phyloP scores from a whole-genome alignment of 2,329 filamentous ascomycete genomes.

The Fusarium oligoseptatum region DNA sequence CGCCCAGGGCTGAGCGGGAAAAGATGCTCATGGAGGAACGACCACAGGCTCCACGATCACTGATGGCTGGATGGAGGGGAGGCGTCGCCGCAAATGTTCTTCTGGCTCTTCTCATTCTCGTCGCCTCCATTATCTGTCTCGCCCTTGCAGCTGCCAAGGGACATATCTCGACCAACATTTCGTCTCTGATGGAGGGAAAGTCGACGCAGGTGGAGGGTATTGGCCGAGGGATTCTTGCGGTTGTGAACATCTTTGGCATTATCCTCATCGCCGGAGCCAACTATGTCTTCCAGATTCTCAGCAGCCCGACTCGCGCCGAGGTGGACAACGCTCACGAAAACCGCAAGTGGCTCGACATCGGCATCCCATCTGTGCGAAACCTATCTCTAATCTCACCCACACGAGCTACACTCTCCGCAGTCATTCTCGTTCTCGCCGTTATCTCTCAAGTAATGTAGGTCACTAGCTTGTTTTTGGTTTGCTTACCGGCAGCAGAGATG shows the following conservation, averaged over 20 bases:
- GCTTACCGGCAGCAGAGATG: neutral
- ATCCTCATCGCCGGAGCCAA: conserved; percentile 63
- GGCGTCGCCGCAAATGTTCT: conserved; percentile 61
- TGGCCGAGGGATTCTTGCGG: conserved; percentile 58
- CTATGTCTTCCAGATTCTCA: conserved; percentile 67
- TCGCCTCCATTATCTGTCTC: conserved; percentile 56
- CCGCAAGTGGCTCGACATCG: conserved; percentile 66
- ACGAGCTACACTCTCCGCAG: conserved; percentile 54
- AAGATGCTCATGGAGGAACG: conserved; percentile 41
- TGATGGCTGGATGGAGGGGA: conserved; percentile 61
- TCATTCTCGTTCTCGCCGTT: conserved; percentile 59
- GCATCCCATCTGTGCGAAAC: conserved; percentile 66
- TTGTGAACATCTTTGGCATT: conserved; percentile 59
- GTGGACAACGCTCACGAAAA: conserved; percentile 60
- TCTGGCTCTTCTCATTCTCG: conserved; percentile 54
- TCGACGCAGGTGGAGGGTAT: conserved; percentile 55
- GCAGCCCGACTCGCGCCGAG: conserved; percentile 65
- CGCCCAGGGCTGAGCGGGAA: conserved; percentile 43
- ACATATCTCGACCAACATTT: conserved; percentile 51
- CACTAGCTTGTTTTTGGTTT: neutral
- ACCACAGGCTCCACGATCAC: conserved; percentile 44
- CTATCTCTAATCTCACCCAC: conserved; percentile 58
- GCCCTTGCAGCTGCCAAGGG: conserved; percentile 54
- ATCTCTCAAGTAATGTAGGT: conserved; percentile 64
- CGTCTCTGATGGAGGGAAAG: conserved; percentile 55